A percentile compares a stretch with the other conserved stretches of the same genome.
These are phyloP conservation scores for Carallia brachiata DNA, from an alignment of 345 rosid genomes.

Conservation along the genomic window DNA sequence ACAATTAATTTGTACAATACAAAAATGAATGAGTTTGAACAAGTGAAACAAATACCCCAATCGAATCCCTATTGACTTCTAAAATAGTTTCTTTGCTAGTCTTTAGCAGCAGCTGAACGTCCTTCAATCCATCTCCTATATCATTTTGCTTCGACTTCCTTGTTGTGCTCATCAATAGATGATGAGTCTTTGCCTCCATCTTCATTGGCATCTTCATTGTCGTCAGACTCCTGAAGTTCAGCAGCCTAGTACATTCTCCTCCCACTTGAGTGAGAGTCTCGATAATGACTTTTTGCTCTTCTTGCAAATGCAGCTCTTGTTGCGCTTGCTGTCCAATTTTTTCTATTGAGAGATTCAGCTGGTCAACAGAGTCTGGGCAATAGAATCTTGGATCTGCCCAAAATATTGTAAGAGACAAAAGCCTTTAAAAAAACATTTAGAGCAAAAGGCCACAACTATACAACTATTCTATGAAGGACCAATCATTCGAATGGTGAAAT, in stretches of 20 bases:
- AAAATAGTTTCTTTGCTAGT: conserved; percentile 40
- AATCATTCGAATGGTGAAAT: neutral
- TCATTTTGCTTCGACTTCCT: conserved; percentile 42
- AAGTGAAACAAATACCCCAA: conserved; percentile 33
- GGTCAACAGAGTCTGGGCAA: conserved; percentile 46
- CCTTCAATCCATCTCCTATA: conserved; percentile 33
- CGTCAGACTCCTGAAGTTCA: conserved; percentile 45
- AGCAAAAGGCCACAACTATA: neutral
- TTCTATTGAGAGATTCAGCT: conserved; percentile 45
- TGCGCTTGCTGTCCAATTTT: conserved; percentile 27
- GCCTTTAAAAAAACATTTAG: neutral
- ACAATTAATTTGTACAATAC: no score
- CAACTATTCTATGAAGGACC: neutral
- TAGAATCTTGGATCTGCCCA: conserved; percentile 52
- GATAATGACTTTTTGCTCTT: conserved; percentile 31
- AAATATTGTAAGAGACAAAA: conserved; percentile 9
- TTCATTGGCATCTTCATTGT: conserved; percentile 40
- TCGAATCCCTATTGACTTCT: conserved; percentile 38
- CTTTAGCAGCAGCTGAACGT: conserved; percentile 30
- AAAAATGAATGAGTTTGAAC: neutral
- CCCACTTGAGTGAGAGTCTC: conserved; percentile 34
- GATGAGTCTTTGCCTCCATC: conserved; percentile 41
- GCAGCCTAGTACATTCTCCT: conserved; percentile 31
- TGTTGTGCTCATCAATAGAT: conserved; percentile 38
- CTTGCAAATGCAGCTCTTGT: conserved; percentile 30